Evolutionary conservation across 1,284 basidiomycete species (phyloP).

Genomic region (Schizopora paradoxa): DNA sequence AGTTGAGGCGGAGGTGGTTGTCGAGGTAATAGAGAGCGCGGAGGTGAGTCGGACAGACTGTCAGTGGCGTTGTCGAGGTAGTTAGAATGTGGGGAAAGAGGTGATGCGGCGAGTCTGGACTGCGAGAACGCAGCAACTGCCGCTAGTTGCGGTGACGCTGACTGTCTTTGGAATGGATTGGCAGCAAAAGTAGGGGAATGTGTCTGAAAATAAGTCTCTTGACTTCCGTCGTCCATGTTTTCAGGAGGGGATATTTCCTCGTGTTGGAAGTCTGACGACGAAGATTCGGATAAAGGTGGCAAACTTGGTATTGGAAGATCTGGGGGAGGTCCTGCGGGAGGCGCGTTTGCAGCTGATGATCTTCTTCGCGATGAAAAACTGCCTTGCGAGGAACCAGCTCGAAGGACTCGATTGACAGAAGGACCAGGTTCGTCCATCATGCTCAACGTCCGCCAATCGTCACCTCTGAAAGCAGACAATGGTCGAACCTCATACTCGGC

Average conservation of each 20-base stretch:
- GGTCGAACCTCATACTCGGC: slow-evolving; percentile 48
- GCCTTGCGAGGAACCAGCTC: slow-evolving; percentile 18
- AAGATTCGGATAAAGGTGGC: slow-evolving; percentile 31
- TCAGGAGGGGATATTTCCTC: slow-evolving; percentile 15
- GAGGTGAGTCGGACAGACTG: slow-evolving; percentile 54
- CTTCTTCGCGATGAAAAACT: slow-evolving; percentile 52
- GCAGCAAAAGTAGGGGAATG: slow-evolving; percentile 22
- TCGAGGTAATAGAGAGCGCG: slow-evolving; percentile 42
- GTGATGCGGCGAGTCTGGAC: slow-evolving; percentile 40
- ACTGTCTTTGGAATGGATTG: slow-evolving; percentile 40
- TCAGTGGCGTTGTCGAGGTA: slow-evolving; percentile 36
- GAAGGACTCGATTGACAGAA: slow-evolving; percentile 9
- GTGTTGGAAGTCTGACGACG: slow-evolving; percentile 20
- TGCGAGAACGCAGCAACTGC: slow-evolving; percentile 59
- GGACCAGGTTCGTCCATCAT: slow-evolving; percentile 19
- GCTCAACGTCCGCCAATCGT: slow-evolving; percentile 46
- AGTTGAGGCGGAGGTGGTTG: slow-evolving; percentile 21
- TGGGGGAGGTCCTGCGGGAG: slow-evolving; percentile 69
- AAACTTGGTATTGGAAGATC: slow-evolving; percentile 64
- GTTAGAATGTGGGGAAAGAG: slow-evolving; percentile 27
- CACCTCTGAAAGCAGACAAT: slow-evolving; percentile 33
- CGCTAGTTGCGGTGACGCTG: slow-evolving; percentile 48
- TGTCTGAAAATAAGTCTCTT: slow-evolving; percentile 11
- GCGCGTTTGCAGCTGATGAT: slow-evolving; percentile 56
- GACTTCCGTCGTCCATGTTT: no score